Base-by-base conservation (phyloP, 2,329 filamentous ascomycete genomes). In the Pleurostoma richardsiae region DNA sequence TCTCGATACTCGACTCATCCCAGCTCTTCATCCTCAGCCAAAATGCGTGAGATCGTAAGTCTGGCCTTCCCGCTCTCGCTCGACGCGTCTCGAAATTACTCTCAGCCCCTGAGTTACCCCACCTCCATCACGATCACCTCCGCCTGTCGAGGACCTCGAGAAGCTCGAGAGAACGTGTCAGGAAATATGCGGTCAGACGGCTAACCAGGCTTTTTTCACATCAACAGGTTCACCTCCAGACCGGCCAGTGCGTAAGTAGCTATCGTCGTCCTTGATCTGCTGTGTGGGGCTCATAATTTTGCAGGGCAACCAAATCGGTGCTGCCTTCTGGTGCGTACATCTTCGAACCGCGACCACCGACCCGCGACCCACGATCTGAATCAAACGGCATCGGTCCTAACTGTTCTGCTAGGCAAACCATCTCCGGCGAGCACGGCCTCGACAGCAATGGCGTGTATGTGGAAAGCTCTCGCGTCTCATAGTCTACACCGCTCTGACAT, bases 221-320 rank as follows among this genome's bases (percentile, higher is more conserved):
- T 56, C 56, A 65, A 80, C 68, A 97, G 92, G 92, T 97, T 77
- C 94, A 99, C 78, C 90, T 99, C 65, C 94, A 99, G 81, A 99
- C 94, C 82, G 94, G 94, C 75, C 94, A 99, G 85, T 97, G 94
- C 81, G 92, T 96, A 76, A 76, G 76, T 78, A 43, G 47, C 41
- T 43, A 42, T 53, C 48, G 19, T n/a, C 33, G 33, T n/a, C 33
- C 33, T 36, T 36, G 8, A 36, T 36, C n/a, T n/a, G 33, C 8
- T n/a, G n/a, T 36, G 8, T 36, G 19, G 19, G 19, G 19, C 33
- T 36, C 8, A 36, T n/a, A n/a, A 36, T 49, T 41, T 45, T 31
- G 61, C 64, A 96, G 92, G 94, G 94, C 84, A 99, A 99, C 88
- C 94, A 99, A 89, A 96, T 97, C 64, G 94, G 94, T 92, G 94